Evolutionary conservation across 345 rosid species (phyloP), one percentile per base, ranked within the genome.

Genomic region (Euclidium syriacum): DNA sequence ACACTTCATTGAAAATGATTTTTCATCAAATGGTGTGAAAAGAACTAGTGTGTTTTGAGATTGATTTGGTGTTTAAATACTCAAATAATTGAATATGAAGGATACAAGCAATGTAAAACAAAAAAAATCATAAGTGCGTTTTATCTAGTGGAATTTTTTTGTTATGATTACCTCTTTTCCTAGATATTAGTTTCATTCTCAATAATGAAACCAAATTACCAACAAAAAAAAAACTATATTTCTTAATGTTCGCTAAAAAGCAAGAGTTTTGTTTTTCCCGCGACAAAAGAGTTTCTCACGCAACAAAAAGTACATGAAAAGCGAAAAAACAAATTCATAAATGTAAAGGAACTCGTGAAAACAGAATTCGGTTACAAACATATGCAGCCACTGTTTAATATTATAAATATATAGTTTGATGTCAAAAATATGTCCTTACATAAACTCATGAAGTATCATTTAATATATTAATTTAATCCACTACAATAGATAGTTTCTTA

Each of bases 291-390:
- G 47, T 51, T 52, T 40, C 25, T 20, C 41, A 69, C 67, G 62
- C 67, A 70, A 70, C 64, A 55, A 59, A 49, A 62, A 63, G 69
- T 47, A 70, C 58, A 63, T 70, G 69, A 70, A 70, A 64, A 57
- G 47, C 26, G 27, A 47, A 39, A 47, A 39, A 47, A 41, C 57
- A 29, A 32, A 33, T 43, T 35, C 10, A 17, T 16, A 29, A 47
- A 64, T 29, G 53, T 11, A 24, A 71, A 49, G 47, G 15, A 63
- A 22, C 74, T 63, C 70, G 47, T 71, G 75, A 71, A n/a, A 68
- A 16, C 22, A 22, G 27, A 71, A 63, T 36, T 62, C 68, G 0
- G 68, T 70, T 62, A 46, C 50, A 50, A 3, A 15, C 29, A 18
- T 49, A 26, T 49, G 11, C 18, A 34, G 18, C 33, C 50, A 41